Base-by-base conservation (phyloP, 495 filamentous ascomycete species). In the Hypoxylon fuscum region DNA sequence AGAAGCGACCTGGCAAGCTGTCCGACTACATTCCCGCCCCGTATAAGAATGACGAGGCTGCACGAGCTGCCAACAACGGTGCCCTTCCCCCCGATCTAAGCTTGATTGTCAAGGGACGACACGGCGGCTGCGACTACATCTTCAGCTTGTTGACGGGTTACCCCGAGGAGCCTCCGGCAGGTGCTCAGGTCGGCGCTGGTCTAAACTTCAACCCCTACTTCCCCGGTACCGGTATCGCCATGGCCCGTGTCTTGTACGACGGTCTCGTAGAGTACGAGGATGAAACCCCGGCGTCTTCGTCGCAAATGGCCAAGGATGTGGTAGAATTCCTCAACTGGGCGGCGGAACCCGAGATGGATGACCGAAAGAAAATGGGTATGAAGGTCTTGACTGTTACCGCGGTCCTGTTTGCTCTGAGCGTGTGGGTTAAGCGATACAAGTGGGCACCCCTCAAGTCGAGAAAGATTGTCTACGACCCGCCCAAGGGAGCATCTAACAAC, bases 171-270 rank as follows among this genome's bases (percentile, higher is more conserved):
- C 85, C 92, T 43, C 95, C 95, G 10, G 89, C 95, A 35, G 95
- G 95, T 68, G 91, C 87, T 59, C 75, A 79, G 58, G 86, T 99
- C 63, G 83, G 84, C 55, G 84, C 87, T 56, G 95, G 95, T 62
- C 87, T 99, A 74, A 96, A 98, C 85, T 99, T 99, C 86, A 99
- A 99, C 86, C 95, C 95, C 22, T 99, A 97, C 83, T 99, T 99
- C 87, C 95, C 95, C 47, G 96, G 96, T 68, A 98, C 95, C 62
- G 95, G 93, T 68, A 99, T 99, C 76, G 96, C 90, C 68, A 99
- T 99, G 96, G 93, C 89, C 68, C 93, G 96, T 83, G 94, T 97
- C 54, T 86, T 99, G 40, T 99, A 94, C 79, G 94, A 99, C 67
- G 96, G 93, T 54, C 79, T 99, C 25, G 96, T 99, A 51, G 96